Evolutionary conservation across 805 yeast genomes (phyloP).

Genomic region (Teunomyces barrocoloradensis): DNA sequence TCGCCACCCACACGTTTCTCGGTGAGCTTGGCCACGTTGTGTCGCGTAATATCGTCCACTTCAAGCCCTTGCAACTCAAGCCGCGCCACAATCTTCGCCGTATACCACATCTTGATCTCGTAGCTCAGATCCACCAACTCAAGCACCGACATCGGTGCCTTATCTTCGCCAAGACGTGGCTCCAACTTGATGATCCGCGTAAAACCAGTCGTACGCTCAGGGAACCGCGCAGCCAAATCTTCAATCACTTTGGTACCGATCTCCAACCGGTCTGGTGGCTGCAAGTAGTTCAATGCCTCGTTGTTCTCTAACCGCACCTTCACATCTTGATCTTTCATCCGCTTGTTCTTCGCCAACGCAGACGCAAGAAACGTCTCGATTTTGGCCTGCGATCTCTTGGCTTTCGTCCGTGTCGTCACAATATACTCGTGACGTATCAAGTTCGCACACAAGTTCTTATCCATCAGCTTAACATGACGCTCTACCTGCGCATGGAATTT

Average conservation of each 20-base stretch:
- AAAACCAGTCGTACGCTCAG: slow-evolving; percentile 70
- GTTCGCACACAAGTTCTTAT: slow-evolving; percentile 43
- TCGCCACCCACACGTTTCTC: slow-evolving; percentile 49
- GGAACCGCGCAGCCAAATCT: slow-evolving; percentile 64
- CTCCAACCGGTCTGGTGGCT: slow-evolving; percentile 25
- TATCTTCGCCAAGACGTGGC: slow-evolving; percentile 78
- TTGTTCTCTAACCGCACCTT: slow-evolving; percentile 10
- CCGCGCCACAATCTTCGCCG: slow-evolving; percentile 85
- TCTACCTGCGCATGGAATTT: slow-evolving; percentile 42
- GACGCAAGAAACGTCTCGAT: slow-evolving; percentile 37
- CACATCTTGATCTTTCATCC: slow-evolving; percentile 13
- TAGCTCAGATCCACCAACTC: slow-evolving; percentile 71
- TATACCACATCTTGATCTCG: slow-evolving; percentile 72
- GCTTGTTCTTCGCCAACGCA: slow-evolving; percentile 27
- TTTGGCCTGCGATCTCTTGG: slow-evolving; percentile 42
- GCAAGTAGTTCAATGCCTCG: slow-evolving; percentile 21
- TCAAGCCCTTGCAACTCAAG: slow-evolving; percentile 60
- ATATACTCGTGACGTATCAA: slow-evolving; percentile 43
- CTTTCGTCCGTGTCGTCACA: slow-evolving; percentile 43
- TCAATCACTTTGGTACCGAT: slow-evolving; percentile 56
- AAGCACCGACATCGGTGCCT: slow-evolving; percentile 82
- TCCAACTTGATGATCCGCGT: slow-evolving; percentile 83
- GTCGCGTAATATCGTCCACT: slow-evolving; percentile 47
- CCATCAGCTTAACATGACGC: slow-evolving; percentile 43
- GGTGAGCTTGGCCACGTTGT: slow-evolving; percentile 54